phyloP scores from a whole-genome alignment of 371 early-diverging fungal genomes.

The Mortierella sp. region DNA sequence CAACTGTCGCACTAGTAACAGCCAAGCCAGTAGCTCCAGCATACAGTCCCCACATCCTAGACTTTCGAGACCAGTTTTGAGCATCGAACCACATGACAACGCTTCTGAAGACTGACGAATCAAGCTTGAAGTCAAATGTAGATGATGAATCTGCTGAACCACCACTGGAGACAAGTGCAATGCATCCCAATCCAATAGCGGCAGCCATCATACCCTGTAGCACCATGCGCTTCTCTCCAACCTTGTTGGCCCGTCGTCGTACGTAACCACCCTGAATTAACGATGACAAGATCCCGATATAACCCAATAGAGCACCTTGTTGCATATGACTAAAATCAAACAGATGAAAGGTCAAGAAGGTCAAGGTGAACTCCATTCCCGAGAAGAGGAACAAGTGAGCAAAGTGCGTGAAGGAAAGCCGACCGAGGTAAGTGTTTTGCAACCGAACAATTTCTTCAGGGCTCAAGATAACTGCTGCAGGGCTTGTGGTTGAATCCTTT shows the following conservation, averaged over 20 bases:
- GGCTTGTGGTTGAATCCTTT: not conserved
- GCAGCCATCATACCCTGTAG: constrained; percentile 85
- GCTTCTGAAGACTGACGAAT: not conserved
- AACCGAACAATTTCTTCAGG: constrained; percentile 23
- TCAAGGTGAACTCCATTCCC: constrained; percentile 98
- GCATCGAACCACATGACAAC: constrained; percentile 23
- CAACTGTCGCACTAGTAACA: constrained; percentile 94
- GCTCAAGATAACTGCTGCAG: constrained; percentile 7
- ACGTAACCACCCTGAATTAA: constrained; percentile 95
- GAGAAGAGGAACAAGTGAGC: constrained; percentile 92
- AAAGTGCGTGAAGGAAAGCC: constrained; percentile 83
- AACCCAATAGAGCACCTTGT: constrained; percentile 91
- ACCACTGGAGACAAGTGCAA: constrained; percentile 67
- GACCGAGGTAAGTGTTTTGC: constrained; percentile 60
- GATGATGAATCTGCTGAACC: not conserved
- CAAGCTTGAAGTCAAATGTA: not conserved
- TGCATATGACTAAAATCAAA: constrained; percentile 88
- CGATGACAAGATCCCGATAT: constrained; percentile 90
- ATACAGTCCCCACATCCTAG: constrained; percentile 55
- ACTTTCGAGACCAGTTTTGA: constrained; percentile 40
- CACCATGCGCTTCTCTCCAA: constrained; percentile 79
- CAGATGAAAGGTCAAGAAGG: constrained; percentile 94
- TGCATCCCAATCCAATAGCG: constrained; percentile 72
- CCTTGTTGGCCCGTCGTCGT: constrained; percentile 76
- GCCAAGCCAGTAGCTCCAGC: constrained; percentile 84